Percentiles rank a stretch among this genome's conserved stretches.
Conservation (phyloP, 805 yeast species). For the Diddensiella caesifluorescens region DNA sequence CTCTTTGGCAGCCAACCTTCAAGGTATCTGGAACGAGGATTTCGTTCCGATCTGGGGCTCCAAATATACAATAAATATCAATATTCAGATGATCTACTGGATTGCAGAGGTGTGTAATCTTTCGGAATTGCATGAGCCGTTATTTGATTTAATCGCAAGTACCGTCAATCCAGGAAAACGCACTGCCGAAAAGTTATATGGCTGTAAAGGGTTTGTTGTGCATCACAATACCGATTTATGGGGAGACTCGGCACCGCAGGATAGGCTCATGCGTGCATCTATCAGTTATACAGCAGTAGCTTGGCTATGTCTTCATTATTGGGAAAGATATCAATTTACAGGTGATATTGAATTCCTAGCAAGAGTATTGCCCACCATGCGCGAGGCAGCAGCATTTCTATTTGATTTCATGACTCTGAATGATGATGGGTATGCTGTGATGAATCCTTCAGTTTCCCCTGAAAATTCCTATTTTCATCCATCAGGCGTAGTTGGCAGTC, state of each 20-base stretch:
- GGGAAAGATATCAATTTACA: constrained; percentile 14
- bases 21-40: constrained; percentile 9
- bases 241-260: constrained; percentile 7
- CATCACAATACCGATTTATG: constrained; percentile 9
- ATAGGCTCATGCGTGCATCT: constrained; percentile 1
- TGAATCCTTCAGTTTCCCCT: constrained; percentile 10
- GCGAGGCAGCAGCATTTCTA: constrained; percentile 10
- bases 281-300: constrained; percentile 4
- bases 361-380: constrained; percentile 7
- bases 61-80: constrained; percentile 12
- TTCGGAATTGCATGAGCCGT: constrained; percentile 3
- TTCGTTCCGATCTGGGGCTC: constrained; percentile 12
- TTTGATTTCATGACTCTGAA: constrained; percentile 5
- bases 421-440: constrained; percentile 5
- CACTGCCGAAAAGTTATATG: constrained; percentile 9
- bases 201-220: constrained; percentile 9
- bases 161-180: constrained; percentile 3
- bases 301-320: constrained; percentile 6
- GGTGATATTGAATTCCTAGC: constrained; percentile 5
- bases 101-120: constrained; percentile 6
- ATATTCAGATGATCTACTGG: constrained; percentile 13
- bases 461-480: constrained; percentile 10
- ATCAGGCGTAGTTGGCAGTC: not conserved
- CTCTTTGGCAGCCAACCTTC: constrained; percentile 10
- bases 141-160: constrained; percentile 6